Evolutionary conservation across 768 basidiomycete species (phyloP).

Genomic region (Termitomyces eurrhizus): DNA sequence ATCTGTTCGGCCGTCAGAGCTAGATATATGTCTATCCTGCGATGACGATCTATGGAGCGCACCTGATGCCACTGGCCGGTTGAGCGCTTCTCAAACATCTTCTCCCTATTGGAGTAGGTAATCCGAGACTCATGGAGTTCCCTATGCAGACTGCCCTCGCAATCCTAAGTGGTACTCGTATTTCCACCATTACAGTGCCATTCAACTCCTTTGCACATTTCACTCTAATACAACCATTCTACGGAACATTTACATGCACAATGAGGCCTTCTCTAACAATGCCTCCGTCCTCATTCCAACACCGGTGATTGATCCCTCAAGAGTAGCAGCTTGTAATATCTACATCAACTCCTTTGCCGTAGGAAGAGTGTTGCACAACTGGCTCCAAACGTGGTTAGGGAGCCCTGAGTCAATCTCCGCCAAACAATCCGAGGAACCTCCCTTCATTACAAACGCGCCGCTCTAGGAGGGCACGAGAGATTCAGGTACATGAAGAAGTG

Average conservation of each 20-base stretch:
- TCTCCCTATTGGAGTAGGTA: constrained; percentile 33
- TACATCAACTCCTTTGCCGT: constrained; percentile 23
- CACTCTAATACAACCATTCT: constrained; percentile 44
- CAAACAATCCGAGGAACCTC: constrained; percentile 25
- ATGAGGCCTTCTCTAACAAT: constrained; percentile 12
- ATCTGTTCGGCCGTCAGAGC: constrained; percentile 42
- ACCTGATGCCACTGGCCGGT: no score
- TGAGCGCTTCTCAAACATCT: no score
- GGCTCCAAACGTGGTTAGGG: constrained; percentile 49
- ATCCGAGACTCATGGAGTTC: constrained; percentile 30
- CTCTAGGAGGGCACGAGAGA: no score
- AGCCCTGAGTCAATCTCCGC: constrained; percentile 29
- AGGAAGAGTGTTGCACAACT: constrained; percentile 51
- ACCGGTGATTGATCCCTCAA: neutral
- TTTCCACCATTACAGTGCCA: constrained; percentile 23
- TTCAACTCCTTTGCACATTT: constrained; percentile 42
- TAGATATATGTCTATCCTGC: no score
- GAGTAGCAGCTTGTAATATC: neutral
- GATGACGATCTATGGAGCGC: no score
- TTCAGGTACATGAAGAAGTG: no score
- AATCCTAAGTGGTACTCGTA: constrained; percentile 28
- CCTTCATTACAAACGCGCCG: constrained; percentile 41
- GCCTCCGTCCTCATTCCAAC: neutral
- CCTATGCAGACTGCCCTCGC: constrained; percentile 34
- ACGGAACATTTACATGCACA: constrained; percentile 32